A percentile compares a stretch with the other conserved stretches of the same genome.
phyloP scores from a whole-genome alignment of 2,329 filamentous ascomycete genomes.

The Cryphonectria radicalis region DNA sequence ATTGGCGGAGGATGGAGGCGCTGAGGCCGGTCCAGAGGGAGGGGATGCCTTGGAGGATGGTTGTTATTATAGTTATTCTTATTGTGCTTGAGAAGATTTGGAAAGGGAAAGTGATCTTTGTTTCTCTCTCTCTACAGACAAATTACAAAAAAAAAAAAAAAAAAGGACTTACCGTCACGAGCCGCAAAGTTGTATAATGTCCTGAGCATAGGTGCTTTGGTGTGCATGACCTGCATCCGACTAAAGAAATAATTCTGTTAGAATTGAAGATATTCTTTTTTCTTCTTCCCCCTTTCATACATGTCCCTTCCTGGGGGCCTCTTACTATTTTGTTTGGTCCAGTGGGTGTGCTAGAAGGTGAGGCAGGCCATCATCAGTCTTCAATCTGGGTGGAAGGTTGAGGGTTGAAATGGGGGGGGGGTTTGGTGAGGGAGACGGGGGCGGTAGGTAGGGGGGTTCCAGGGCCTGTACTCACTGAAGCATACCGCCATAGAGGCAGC shows the following conservation, averaged over 20 bases:
- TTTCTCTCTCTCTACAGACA: no score
- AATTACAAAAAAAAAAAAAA: not conserved
- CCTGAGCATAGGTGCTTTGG: constrained; percentile 45
- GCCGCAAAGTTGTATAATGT: constrained; percentile 44
- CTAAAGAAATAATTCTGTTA: constrained; percentile 32
- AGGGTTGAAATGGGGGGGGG: not conserved
- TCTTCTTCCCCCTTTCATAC: not conserved
- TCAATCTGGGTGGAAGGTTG: not conserved
- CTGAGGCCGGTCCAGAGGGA: constrained; percentile 50
- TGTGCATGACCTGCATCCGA: constrained; percentile 50
- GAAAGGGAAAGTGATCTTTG: not conserved
- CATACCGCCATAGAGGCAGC: constrained; percentile 51
- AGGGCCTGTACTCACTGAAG: constrained; percentile 44
- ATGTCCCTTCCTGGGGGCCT: not conserved
- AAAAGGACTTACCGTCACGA: constrained; percentile 42
- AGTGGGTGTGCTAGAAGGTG: constrained; percentile 44
- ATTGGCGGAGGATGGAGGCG: constrained; percentile 49
- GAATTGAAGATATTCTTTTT: no score
- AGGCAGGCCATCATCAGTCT: constrained; percentile 26
- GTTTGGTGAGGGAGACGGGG: not conserved
- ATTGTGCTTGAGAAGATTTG: not conserved
- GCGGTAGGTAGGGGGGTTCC: not conserved
- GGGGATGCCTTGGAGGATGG: constrained; percentile 38
- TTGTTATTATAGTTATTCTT: no score
- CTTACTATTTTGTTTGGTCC: constrained; percentile 51